Conservation (phyloP, 2,329 filamentous ascomycete species). For the Verticillium zaregamsianum region DNA sequence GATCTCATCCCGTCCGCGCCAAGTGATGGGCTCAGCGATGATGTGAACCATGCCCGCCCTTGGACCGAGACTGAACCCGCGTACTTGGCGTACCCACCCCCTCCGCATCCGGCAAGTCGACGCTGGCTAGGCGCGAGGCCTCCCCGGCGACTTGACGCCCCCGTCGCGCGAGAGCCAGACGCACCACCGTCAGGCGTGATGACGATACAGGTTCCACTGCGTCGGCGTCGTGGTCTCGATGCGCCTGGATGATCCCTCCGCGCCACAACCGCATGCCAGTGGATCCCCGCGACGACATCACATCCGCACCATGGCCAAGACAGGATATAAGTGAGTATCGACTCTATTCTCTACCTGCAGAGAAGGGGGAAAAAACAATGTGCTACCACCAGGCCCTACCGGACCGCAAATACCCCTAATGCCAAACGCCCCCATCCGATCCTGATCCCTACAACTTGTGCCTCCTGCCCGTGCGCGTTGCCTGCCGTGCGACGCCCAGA, state of each 20-base stretch:
- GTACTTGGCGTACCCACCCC: background rate
- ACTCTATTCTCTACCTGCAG: background rate
- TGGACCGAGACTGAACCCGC: too few species aligned
- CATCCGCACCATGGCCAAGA: too few species aligned
- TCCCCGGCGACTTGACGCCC: background rate
- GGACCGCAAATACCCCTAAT: background rate
- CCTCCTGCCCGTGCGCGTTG: background rate
- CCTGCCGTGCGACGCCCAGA: background rate
- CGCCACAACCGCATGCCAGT: too few species aligned
- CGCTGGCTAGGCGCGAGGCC: background rate
- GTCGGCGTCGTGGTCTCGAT: too few species aligned
- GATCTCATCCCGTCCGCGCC: background rate
- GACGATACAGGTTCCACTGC: too few species aligned
- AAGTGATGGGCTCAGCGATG: background rate
- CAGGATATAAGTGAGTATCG: background rate
- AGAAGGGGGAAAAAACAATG: background rate
- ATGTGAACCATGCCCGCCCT: too few species aligned
- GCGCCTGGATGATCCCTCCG: too few species aligned
- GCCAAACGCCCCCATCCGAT: background rate
- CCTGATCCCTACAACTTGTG: background rate
- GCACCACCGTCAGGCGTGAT: too few species aligned
- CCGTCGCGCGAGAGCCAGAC: background rate
- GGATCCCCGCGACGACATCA: too few species aligned
- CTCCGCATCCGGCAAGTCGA: background rate
- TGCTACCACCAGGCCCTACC: background rate